A percentile compares a stretch with the other conserved stretches of the same genome.
Conservation (phyloP, 768 basidiomycete genomes). For the Hericium coralloides region DNA sequence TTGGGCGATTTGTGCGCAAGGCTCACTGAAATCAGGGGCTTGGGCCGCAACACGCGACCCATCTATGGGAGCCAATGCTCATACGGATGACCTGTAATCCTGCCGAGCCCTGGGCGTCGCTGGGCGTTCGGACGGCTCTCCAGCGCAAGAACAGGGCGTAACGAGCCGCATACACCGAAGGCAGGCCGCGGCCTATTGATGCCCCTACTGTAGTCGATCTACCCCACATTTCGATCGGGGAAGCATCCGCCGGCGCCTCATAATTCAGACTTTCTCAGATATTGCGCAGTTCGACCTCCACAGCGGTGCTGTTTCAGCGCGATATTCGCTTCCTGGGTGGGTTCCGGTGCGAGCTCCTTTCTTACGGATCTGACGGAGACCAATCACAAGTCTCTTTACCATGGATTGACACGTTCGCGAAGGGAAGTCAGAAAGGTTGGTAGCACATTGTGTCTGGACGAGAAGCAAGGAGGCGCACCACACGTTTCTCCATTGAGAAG, state of each 20-base stretch:
- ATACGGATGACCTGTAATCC: neutral
- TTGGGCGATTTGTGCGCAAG: neutral
- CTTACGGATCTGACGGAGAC: neutral
- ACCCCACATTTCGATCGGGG: neutral
- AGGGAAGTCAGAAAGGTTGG: neutral
- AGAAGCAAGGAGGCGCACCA: neutral
- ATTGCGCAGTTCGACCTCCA: no score
- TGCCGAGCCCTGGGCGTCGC: neutral
- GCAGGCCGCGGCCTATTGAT: no score
- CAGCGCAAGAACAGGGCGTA: no score
- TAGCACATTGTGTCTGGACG: neutral
- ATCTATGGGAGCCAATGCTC: neutral
- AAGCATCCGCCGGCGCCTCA: no score
- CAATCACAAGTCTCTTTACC: neutral
- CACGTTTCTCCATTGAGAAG: neutral
- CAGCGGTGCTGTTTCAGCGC: no score
- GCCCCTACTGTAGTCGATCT: neutral
- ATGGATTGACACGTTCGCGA: neutral
- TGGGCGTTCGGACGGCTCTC: neutral
- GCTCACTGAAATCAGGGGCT: neutral
- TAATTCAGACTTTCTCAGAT: no score
- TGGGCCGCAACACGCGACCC: neutral
- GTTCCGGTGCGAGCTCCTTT: no score
- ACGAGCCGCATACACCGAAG: no score
- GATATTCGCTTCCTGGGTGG: no score